A percentile compares a stretch with the other conserved stretches of the same genome.
phyloP scores from a whole-genome alignment of 2,329 filamentous ascomycete genomes.

The Drechslerella stenobrocha region DNA sequence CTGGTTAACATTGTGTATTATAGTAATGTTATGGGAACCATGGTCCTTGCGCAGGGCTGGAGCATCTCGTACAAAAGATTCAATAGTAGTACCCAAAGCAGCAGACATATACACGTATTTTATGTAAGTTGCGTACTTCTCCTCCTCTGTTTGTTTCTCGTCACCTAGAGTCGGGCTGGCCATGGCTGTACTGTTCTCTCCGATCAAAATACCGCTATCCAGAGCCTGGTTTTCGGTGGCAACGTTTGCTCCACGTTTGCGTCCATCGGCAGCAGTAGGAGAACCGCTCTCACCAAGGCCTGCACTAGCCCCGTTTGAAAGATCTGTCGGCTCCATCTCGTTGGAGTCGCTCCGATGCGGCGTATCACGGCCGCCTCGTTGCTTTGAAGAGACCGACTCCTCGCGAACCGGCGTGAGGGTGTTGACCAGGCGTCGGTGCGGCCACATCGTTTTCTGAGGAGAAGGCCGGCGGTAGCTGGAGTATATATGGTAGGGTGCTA shows the following conservation, averaged over 20 bases:
- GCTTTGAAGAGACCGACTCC: slow-evolving; percentile 25
- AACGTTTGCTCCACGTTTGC: neutral
- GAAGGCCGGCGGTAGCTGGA: neutral
- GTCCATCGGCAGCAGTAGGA: neutral
- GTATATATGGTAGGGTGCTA: too few relatives aligned
- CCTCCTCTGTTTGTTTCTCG: neutral
- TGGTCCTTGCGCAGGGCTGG: neutral
- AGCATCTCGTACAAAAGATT: slow-evolving; percentile 22
- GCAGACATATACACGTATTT: slow-evolving; percentile 8
- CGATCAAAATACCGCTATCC: neutral
- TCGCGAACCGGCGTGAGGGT: slow-evolving; percentile 34
- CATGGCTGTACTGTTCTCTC: slow-evolving; percentile 14
- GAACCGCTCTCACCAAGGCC: neutral
- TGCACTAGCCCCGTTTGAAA: neutral
- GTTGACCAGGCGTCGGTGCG: neutral
- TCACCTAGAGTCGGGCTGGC: slow-evolving; percentile 20
- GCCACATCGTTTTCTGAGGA: slow-evolving; percentile 15
- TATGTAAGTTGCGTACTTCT: slow-evolving; percentile 6
- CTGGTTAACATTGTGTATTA: neutral
- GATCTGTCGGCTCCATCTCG: slow-evolving; percentile 6
- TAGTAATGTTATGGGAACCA: neutral
- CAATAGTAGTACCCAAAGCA: slow-evolving; percentile 10
- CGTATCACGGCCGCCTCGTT: neutral
- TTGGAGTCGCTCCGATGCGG: slow-evolving; percentile 2
- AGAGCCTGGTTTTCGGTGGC: neutral